Conservation (phyloP, 805 yeast species). For the Monosporozyma unispora region DNA sequence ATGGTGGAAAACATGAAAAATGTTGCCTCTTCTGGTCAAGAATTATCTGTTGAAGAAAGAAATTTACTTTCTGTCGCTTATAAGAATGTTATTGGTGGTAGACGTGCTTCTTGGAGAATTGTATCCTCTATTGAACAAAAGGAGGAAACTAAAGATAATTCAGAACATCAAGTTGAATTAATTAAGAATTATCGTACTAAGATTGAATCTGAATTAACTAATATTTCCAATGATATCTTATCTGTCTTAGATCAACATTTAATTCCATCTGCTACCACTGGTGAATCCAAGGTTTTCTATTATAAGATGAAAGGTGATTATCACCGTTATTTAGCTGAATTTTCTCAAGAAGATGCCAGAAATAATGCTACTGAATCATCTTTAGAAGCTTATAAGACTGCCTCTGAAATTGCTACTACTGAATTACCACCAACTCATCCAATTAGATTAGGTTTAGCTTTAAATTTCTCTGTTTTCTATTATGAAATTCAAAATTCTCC, state of each 20-base stretch:
- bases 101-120: conserved; percentile 99
- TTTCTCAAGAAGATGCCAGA: conserved; percentile 84
- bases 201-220: conserved; percentile 85
- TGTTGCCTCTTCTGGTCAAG: conserved; percentile 93
- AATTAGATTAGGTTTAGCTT: conserved; percentile 93
- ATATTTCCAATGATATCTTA: conserved; percentile 90
- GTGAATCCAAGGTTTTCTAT: conserved; percentile 96
- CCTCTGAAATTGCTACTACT: conserved; percentile 93
- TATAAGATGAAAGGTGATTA: conserved; percentile 99
- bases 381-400: conserved; percentile 88
- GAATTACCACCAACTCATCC: conserved; percentile 98
- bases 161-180: conserved; percentile 73
- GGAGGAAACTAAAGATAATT: conserved; percentile 90
- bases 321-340: conserved; percentile 98
- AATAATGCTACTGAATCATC: conserved; percentile 88
- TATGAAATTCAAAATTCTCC: conserved; percentile 97
- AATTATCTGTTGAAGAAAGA: conserved; percentile 95
- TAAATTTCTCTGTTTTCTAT: conserved; percentile 95
- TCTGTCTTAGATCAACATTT: conserved; percentile 80
- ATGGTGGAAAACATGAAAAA: conserved; percentile 98
- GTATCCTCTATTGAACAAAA: conserved; percentile 96
- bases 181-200: conserved; percentile 92
- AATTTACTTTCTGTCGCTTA: conserved; percentile 94
- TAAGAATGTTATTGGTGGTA: conserved; percentile 97
- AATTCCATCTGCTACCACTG: conserved; percentile 89